Base-by-base conservation (phyloP, 345 rosid genomes). In the Brassica juncea region DNA sequence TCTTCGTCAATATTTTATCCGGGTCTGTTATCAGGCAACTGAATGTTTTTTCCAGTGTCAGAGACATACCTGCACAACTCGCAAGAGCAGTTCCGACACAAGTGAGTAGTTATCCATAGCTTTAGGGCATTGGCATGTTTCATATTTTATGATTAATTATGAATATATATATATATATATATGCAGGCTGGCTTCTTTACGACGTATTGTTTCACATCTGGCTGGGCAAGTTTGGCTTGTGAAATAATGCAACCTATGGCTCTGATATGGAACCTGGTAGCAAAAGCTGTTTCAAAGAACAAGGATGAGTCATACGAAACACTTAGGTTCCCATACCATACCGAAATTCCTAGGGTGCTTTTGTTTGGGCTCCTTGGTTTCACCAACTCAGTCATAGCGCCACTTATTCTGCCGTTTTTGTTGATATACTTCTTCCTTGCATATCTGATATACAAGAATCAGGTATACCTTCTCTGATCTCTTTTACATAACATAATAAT, bases 151-250 rank as follows among this genome's bases (percentile, higher is more conserved):
- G 4, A 15, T 85, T 70, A 67, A 68, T 77, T 69, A 25, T 75
- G 70, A 78, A 39, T 19, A 49, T 23, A 19, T 19, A 19, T 19
- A 19, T 19, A 19, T 19, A 19, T 19, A 19, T 19, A 23, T 80
- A 59, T 84, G 85, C 92, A 94, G 97, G 97, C 95, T 84, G 82
- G 87, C 80, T 94, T 94, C 88, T 94, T 94, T 87, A 91, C 83
- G 87, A 93, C 99, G 16, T 92, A 92, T 68, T 88, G 91, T 65
- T 81, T 92, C 73, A 88, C 97, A 68, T 92, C 96, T 30, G 97
- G 97, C 12, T 92, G 96, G 97, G 92, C 97, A 15, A 83, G 97
- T 82, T 81, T 92, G 75, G 81, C 96, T 4, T 81, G 86, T 79
- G 97, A 92, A 86, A 61, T 92, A 58, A 85, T 92, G 89, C 97